A percentile compares a stretch with the other conserved stretches of the same genome.
Conservation (phyloP, 257 asterid genomes). For the Solanum stenotomum region DNA sequence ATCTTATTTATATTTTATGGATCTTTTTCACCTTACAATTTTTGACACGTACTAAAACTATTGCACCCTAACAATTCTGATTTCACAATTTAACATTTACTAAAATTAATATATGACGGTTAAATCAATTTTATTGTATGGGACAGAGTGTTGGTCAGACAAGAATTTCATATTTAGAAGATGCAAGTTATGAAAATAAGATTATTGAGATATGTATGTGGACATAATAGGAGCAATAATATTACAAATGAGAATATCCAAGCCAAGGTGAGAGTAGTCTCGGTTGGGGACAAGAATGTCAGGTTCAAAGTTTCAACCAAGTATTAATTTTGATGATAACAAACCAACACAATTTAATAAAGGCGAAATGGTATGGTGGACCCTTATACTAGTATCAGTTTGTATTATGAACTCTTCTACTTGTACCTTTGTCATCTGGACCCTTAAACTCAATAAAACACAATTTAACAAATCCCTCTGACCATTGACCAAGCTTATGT, state of each 20-base stretch:
- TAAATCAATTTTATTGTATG: background rate
- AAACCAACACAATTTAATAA: background rate
- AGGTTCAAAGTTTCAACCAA: background rate
- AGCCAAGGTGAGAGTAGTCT: background rate
- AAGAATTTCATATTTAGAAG: background rate
- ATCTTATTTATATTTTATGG: background rate
- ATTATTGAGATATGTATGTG: background rate
- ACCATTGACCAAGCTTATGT: too few species aligned
- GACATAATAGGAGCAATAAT: background rate
- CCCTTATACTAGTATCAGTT: too few species aligned
- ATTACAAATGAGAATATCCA: background rate
- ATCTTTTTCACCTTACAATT: background rate
- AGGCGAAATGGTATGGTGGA: too few species aligned
- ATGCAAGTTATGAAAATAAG: background rate
- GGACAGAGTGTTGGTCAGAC: background rate
- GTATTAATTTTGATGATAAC: background rate
- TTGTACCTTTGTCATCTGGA: too few species aligned
- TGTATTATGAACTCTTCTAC: too few species aligned
- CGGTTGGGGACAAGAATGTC: background rate
- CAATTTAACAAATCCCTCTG: too few species aligned
- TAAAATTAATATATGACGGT: background rate
- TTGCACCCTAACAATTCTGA: background rate
- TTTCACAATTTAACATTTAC: background rate
- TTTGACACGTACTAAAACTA: background rate
- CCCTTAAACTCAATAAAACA: too few species aligned